Evolutionary conservation across 495 filamentous ascomycete genomes (phyloP).

Genomic region (Neurospora sublineolata): DNA sequence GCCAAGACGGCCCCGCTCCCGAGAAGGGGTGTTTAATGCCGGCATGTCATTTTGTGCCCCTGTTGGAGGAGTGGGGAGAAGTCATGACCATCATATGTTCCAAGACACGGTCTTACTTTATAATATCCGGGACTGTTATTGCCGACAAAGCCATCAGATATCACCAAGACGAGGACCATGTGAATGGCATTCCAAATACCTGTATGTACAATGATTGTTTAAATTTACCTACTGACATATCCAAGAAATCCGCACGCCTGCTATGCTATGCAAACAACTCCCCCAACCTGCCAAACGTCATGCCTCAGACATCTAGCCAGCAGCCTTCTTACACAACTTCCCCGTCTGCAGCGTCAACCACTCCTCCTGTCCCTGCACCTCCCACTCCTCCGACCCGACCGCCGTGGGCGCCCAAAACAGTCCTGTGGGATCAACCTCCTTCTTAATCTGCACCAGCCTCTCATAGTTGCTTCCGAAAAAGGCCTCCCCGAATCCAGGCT

Average conservation of each 20-base stretch:
- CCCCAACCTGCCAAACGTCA: no score
- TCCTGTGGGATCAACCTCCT: slow-evolving; percentile 37
- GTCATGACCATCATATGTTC: background rate
- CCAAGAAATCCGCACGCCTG: no score
- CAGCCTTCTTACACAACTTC: slow-evolving; percentile 10
- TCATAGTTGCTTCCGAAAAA: slow-evolving; percentile 46
- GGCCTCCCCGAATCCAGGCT: slow-evolving; percentile 50
- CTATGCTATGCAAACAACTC: no score
- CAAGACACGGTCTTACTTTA: no score
- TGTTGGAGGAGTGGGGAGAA: background rate
- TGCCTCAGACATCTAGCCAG: background rate
- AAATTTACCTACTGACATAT: no score
- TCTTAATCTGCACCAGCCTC: slow-evolving; percentile 37
- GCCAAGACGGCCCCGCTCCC: background rate
- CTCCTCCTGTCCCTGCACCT: slow-evolving; percentile 6
- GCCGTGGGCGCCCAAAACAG: slow-evolving; percentile 45
- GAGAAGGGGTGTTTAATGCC: background rate
- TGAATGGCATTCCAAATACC: no score
- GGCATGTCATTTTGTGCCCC: background rate
- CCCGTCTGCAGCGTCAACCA: slow-evolving; percentile 16
- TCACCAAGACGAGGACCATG: no score
- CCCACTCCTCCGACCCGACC: slow-evolving; percentile 42
- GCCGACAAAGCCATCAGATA: no score
- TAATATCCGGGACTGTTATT: no score
- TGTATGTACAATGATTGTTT: no score